Evolutionary conservation across 352 stramenopile species (phyloP), one percentile per base, ranked within the genome.

Genomic region (Elongisporangium anandrum): DNA sequence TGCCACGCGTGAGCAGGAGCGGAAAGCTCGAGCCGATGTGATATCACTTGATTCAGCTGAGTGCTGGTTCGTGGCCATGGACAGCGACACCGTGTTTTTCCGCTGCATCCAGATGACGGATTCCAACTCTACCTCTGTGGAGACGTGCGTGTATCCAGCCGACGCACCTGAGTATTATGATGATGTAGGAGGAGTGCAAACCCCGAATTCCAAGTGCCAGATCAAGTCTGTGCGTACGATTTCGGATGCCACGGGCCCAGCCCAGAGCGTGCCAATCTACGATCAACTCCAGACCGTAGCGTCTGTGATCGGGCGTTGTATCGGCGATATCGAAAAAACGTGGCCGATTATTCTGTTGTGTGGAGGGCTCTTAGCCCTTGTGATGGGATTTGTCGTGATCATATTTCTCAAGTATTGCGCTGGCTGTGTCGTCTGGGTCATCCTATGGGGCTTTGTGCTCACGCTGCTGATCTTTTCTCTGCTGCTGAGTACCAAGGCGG

Each of bases 101-200:
- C 77, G 87, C 12, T 95, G 85, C 60, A 80, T 95, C n/a, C 85
- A 88, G 53, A 71, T 81, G 52, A 79, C 76, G 0, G 59, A 88
- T 22, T 66, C 72, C 23, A 93, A 80, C 24, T 76, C 83, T 8
- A 92, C 76, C 6, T 72, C 72, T 0, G 52, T 84, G 19, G 79
- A 89, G 52, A 85, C 75, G 19, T 96, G 86, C 52, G 41, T 95
- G 5, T 77, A 89, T 55, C 86, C 82, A 17, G 81, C 56, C 7
- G 81, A 92, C 34, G 58, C 74, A 22, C 72, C 77, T 3, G 61
- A 93, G 50, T 92, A 94, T 58, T 90, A 94, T 52, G 73, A 84
- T 29, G 54, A 74, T 8, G 66, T 77, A 1, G 75, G 77, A 16
- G 79, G 79, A 10, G 65, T 85, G 3, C 70, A 71, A 38, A 63